These are phyloP conservation scores for Fraxinus americana DNA, from an alignment of 257 asterid species.

Conservation along the genomic window DNA sequence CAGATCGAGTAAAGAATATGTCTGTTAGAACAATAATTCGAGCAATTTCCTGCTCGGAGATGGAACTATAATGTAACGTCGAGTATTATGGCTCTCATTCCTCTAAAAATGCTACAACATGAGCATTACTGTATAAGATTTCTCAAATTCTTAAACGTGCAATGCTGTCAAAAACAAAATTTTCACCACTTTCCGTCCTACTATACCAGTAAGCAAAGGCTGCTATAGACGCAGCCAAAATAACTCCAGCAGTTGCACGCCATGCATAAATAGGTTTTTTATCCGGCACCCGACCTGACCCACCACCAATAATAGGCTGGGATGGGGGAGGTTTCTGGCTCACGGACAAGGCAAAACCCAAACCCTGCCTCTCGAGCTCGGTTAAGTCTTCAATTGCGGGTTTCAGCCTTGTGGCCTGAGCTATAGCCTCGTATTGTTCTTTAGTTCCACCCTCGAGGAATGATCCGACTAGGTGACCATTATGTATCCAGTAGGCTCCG, in stretches of 20 bases:
- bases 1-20: not conserved
- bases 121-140: slow-evolving; percentile 23
- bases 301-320: slow-evolving; percentile 7
- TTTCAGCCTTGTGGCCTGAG: slow-evolving; percentile 55
- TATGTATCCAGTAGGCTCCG: slow-evolving; percentile 83
- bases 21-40: not conserved
- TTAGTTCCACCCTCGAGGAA: slow-evolving; percentile 90
- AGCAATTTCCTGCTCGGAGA: not conserved
- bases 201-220: slow-evolving; percentile 93
- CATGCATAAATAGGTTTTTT: slow-evolving; percentile 60
- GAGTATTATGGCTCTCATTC: slow-evolving; percentile 3
- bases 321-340: slow-evolving; percentile 33
- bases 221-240: slow-evolving; percentile 73
- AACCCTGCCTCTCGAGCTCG: slow-evolving; percentile 64
- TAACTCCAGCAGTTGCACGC: slow-evolving; percentile 79
- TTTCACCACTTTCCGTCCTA: slow-evolving; percentile 66
- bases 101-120: slow-evolving; percentile 33
- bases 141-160: not conserved
- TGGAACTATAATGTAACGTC: not conserved
- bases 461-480: slow-evolving; percentile 69
- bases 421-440: slow-evolving; percentile 76
- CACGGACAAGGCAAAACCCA: slow-evolving; percentile 55
- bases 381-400: slow-evolving; percentile 56
- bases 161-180: not conserved
- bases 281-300: slow-evolving; percentile 31